Evolutionary conservation across 2,329 filamentous ascomycete genomes (phyloP).

Genomic region (Tolypocladium tropicale): DNA sequence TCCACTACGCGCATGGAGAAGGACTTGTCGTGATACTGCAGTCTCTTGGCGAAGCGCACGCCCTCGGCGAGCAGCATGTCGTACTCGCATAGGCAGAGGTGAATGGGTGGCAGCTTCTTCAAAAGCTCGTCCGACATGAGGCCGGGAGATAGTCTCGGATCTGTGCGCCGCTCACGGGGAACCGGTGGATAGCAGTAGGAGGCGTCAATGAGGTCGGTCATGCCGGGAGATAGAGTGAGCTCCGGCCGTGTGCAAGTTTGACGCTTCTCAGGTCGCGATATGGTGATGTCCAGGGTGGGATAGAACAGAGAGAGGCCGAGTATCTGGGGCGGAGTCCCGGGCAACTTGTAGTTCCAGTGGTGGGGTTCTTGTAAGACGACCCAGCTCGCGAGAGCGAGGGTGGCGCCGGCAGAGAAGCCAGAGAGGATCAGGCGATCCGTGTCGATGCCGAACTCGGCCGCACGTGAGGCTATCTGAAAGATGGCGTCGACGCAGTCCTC

Average conservation of each 20-base stretch:
- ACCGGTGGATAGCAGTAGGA: conserved; percentile 48
- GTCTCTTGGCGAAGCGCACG: conserved; percentile 47
- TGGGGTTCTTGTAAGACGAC: conserved; percentile 33
- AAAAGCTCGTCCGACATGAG: conserved; percentile 44
- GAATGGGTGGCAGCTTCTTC: conserved; percentile 39
- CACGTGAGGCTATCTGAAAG: conserved; percentile 47
- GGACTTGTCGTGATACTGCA: conserved; percentile 27
- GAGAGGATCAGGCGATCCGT: conserved; percentile 44
- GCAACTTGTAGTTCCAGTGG: conserved; percentile 25
- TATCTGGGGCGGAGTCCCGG: conserved; percentile 33
- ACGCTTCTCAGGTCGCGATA: conserved; percentile 44
- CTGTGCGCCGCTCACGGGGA: conserved; percentile 30
- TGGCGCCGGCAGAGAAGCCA: conserved; percentile 55
- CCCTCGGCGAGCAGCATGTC: conserved; percentile 55
- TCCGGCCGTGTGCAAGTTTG: conserved; percentile 43
- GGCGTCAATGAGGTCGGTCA: conserved; percentile 54
- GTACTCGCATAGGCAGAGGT: conserved; percentile 53
- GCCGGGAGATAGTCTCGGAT: conserved; percentile 48
- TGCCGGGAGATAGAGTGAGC: conserved; percentile 42
- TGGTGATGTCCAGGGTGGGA: conserved; percentile 51
- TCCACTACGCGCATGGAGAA: conserved; percentile 32
- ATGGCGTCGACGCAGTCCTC: conserved; percentile 57
- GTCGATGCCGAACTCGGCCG: conserved; percentile 48
- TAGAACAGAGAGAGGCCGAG: conserved; percentile 49
- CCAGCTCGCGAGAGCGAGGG: conserved; percentile 40